These are phyloP conservation scores for Cladosporium sp. DNA, from an alignment of 2,329 filamentous ascomycete genomes.

Conservation along the genomic window DNA sequence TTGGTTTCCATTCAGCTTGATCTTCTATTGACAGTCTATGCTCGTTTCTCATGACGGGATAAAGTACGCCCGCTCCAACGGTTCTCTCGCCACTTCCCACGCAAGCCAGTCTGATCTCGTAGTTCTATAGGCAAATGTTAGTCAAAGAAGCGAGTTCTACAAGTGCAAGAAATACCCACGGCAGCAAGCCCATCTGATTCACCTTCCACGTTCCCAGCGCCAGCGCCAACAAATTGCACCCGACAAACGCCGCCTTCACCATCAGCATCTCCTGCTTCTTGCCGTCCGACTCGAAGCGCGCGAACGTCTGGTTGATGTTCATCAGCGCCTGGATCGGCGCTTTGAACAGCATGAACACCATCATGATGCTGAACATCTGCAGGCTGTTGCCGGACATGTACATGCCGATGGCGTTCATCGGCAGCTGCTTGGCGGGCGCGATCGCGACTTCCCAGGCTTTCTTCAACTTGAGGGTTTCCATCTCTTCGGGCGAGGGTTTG, in stretches of 20 bases:
- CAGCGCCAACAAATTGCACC: conserved; percentile 81
- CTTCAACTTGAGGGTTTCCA: conserved; percentile 94
- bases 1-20: not conserved
- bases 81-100: conserved; percentile 78
- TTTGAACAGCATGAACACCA: conserved; percentile 99
- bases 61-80: conserved; percentile 60
- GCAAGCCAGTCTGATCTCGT: conserved; percentile 97
- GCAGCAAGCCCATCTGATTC: conserved; percentile 91
- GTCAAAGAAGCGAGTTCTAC: conserved; percentile 70
- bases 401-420: conserved; percentile 99
- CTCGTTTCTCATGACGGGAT: conserved; percentile 28
- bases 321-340: conserved; percentile 84
- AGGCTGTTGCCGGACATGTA: conserved; percentile 99
- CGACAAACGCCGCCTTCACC: conserved; percentile 85
- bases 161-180: conserved; percentile 77
- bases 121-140: conserved; percentile 58
- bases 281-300: conserved; percentile 81
- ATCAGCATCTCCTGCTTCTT: conserved; percentile 72
- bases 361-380: conserved; percentile 99
- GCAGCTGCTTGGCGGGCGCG: conserved; percentile 86
- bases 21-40: not conserved
- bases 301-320: conserved; percentile 82
- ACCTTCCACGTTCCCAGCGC: conserved; percentile 93
- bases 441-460: conserved; percentile 98
- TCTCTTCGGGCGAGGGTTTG: conserved; percentile 75